Conservation (phyloP, 305 asterid genomes). For the Fraxinus albicans region DNA sequence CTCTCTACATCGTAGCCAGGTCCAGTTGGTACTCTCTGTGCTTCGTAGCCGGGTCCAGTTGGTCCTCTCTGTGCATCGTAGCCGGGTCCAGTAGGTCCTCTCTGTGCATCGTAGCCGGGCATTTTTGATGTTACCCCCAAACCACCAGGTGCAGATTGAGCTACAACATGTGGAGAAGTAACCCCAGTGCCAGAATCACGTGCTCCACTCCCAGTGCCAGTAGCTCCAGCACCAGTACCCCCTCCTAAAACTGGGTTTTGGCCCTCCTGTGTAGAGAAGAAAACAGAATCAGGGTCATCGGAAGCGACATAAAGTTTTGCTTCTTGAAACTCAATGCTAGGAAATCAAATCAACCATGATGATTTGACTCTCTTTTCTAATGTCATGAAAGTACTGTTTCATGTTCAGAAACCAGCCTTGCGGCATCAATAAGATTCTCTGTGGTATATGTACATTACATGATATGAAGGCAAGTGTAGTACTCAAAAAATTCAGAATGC, state of each 20-base stretch:
- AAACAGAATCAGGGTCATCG: constrained; percentile 2
- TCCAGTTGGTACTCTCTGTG: constrained; percentile 37
- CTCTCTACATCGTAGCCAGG: constrained; percentile 46
- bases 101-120: constrained; percentile 13
- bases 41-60: constrained; percentile 42
- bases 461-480: neutral
- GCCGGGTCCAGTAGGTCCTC: constrained; percentile 36
- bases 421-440: neutral
- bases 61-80: constrained; percentile 49
- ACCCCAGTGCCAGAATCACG: constrained; percentile 32
- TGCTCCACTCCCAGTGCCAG: constrained; percentile 25
- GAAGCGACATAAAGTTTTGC: neutral
- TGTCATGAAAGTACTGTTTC: neutral
- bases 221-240: constrained; percentile 39
- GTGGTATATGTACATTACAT: neutral
- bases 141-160: constrained; percentile 46
- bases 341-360: neutral
- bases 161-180: constrained; percentile 47
- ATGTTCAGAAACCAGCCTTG: neutral
- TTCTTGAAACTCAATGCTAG: neutral
- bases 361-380: neutral
- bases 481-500: neutral
- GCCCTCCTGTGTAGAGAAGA: constrained; percentile 41
- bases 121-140: constrained; percentile 33
- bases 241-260: constrained; percentile 51